Base-by-base conservation (phyloP, 805 yeast species). In the Torulaspora quercuum region DNA sequence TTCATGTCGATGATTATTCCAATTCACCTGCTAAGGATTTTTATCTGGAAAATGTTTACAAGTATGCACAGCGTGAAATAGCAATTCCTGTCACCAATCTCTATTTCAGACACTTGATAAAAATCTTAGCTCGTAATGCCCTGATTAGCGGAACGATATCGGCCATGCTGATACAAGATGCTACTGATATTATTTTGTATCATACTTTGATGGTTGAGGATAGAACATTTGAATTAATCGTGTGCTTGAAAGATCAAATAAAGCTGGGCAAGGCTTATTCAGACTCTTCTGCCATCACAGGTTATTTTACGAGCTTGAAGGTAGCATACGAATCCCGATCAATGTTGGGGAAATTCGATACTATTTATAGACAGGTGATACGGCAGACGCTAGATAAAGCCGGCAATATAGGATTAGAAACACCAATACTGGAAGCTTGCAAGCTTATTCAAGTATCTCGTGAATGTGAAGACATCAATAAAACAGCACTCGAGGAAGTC, bases 161-260 rank as follows among this genome's bases (percentile, higher is more conserved):
- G 5, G 29, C 33, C 12, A 16, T 33, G 21, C n/a, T 46, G 27
- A 22, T 38, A 8, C 30, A 30, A 10, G 16, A 12, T n/a, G 30
- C 40, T 8, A 40, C 38, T 25, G 42, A 41, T 10, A 43, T 43
- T 13, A 16, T 46, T 9, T 17, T 46, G n/a, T 32, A 27, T 29
- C 19, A 35, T 5, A 31, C 46, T 3, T 8, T 45, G n/a, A 25
- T 46, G 31, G 21, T 37, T 13, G 13, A 34, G 9, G 36, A 26
- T 9, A 37, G 36, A 4, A 24, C 40, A 10, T 16, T 25, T 8
- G 14, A 17, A n/a, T 11, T 37, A 9, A 8, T 37, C 13, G 39
- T 33, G 20, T 11, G 24, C 2, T 10, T 33, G 3, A 37, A 37
- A 22, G 39, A 25, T 15, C 28, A 16, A 20, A 15, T 25, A 14